phyloP scores from a whole-genome alignment of 805 yeast species.

The Torulaspora indica region DNA sequence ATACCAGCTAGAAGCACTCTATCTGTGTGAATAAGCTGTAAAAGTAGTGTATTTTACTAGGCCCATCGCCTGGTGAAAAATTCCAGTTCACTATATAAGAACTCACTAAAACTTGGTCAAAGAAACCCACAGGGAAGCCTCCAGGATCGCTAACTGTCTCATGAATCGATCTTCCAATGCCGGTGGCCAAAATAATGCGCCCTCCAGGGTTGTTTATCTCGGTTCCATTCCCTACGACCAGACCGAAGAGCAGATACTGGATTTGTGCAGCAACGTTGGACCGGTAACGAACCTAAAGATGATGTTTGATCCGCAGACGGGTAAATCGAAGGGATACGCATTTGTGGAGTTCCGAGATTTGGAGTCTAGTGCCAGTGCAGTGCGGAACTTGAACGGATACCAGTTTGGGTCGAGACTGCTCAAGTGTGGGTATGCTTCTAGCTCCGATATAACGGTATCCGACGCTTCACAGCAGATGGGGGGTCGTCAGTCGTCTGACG shows the following conservation, averaged over 20 bases:
- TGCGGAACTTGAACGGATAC: conserved; percentile 77
- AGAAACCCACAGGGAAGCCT: neutral
- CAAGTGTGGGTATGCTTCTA: conserved; percentile 70
- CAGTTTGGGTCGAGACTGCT: conserved; percentile 65
- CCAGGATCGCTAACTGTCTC: neutral
- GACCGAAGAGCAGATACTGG: conserved; percentile 88
- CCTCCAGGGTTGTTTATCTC: conserved; percentile 54
- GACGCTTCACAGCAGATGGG: conserved; percentile 9
- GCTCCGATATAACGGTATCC: conserved; percentile 35
- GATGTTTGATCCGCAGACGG: conserved; percentile 82
- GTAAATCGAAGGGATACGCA: conserved; percentile 87
- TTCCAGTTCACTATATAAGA: neutral
- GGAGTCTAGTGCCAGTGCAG: conserved; percentile 88
- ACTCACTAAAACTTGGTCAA: neutral
- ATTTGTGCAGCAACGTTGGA: conserved; percentile 80
- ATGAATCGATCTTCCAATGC: conserved; percentile 17
- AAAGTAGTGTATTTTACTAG: neutral
- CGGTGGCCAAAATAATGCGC: conserved; percentile 26
- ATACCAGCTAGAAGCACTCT: neutral
- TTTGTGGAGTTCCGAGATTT: conserved; percentile 76
- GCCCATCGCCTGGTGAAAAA: conserved; percentile 8
- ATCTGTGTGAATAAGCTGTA: neutral
- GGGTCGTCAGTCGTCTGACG: conserved; percentile 11
- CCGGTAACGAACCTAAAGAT: conserved; percentile 74
- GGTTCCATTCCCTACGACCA: conserved; percentile 91